phyloP scores from a whole-genome alignment of 2,329 filamentous ascomycete species.

The Bipolaris oryzae region DNA sequence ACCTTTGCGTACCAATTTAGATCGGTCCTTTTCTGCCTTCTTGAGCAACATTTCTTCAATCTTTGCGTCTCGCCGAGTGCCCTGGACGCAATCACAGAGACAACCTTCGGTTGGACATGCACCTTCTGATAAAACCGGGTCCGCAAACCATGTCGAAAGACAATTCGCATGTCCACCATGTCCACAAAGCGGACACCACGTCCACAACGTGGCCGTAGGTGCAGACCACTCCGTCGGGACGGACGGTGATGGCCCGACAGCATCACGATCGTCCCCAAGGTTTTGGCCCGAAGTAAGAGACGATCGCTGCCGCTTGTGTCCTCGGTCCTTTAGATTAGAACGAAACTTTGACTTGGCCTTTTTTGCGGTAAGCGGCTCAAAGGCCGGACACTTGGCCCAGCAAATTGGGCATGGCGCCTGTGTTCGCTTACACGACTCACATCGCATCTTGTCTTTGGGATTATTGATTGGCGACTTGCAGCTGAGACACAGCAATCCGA shows the following conservation, averaged over 20 bases:
- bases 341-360: slow-evolving; percentile 38
- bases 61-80: slow-evolving; percentile 48
- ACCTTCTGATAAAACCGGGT: slow-evolving; percentile 55
- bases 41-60: slow-evolving; percentile 35
- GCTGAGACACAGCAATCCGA: slow-evolving; percentile 61
- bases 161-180: slow-evolving; percentile 66
- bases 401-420: slow-evolving; percentile 53
- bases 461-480: slow-evolving; percentile 64
- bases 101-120: slow-evolving; percentile 65
- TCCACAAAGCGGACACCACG: slow-evolving; percentile 65
- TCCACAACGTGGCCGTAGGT: slow-evolving; percentile 53
- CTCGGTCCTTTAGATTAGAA: slow-evolving; percentile 26
- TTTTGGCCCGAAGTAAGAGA: slow-evolving; percentile 27
- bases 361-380: slow-evolving; percentile 41
- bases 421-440: slow-evolving; percentile 56
- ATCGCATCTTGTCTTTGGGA: slow-evolving; percentile 57
- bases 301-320: slow-evolving; percentile 36
- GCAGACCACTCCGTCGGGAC: slow-evolving; percentile 29
- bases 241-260: slow-evolving; percentile 28
- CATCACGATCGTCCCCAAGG: slow-evolving; percentile 17
- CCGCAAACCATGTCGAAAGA: slow-evolving; percentile 61
- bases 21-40: slow-evolving; percentile 44
- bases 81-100: slow-evolving; percentile 63
- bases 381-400: slow-evolving; percentile 53
- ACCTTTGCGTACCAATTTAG: slow-evolving; percentile 44